Conservation (phyloP, 2,329 filamentous ascomycete genomes). For the Penicillium freii region DNA sequence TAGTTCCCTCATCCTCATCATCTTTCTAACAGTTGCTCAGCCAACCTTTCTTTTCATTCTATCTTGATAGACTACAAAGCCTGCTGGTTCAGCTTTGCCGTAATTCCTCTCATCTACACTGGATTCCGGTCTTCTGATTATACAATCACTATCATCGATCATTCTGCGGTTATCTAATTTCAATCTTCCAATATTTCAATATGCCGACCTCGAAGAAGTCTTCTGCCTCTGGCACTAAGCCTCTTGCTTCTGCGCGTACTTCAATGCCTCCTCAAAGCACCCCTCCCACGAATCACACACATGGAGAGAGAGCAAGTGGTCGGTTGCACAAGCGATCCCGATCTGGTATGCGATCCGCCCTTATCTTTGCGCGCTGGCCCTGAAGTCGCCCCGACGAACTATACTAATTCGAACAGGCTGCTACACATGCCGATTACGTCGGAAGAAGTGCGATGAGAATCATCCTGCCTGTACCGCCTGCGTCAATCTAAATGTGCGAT, state of each 20-base stretch:
- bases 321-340: conserved; percentile 90
- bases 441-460: conserved; percentile 69
- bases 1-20: background rate
- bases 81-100: conserved; percentile 46
- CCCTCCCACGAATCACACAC: background rate
- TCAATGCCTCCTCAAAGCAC: background rate
- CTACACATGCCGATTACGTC: conserved; percentile 65
- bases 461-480: conserved; percentile 64
- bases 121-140: background rate
- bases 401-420: conserved; percentile 49
- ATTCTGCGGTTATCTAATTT: background rate
- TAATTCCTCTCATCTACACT: background rate
- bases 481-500: conserved; percentile 73
- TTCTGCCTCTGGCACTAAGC: background rate
- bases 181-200: background rate
- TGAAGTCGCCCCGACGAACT: background rate
- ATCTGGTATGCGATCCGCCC: conserved; percentile 66
- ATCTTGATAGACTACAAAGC: conserved; percentile 36
- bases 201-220: conserved; percentile 6
- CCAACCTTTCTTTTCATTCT: background rate
- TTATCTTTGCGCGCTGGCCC: background rate
- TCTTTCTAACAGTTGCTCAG: background rate
- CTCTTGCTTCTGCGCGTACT: background rate
- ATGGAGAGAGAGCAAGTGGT: background rate
- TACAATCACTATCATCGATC: background rate